A percentile compares a stretch with the other conserved stretches of the same genome.
Evolutionary conservation across 2,329 filamentous ascomycete genomes (phyloP).

Genomic region (Stemphylium beticola): DNA sequence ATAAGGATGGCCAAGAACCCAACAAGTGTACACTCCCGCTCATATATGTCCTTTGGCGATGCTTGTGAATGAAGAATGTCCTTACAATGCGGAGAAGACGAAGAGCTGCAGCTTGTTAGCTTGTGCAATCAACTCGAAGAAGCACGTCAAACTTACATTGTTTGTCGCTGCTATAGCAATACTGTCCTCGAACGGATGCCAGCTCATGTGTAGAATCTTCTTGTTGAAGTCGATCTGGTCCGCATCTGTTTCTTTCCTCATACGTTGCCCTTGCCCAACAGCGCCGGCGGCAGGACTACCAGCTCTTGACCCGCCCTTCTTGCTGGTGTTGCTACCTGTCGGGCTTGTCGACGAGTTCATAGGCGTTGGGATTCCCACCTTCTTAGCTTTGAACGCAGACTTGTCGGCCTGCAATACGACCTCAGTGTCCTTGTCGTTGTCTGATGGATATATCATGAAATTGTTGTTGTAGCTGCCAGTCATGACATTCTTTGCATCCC

Average conservation of each 20-base stretch:
- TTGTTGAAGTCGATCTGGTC: constrained; percentile 99
- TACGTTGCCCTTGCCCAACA: constrained; percentile 81
- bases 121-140: neutral
- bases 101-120: constrained; percentile 55
- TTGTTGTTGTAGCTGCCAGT: constrained; percentile 99
- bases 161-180: constrained; percentile 99
- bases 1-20: constrained; percentile 37
- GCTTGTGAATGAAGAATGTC: constrained; percentile 28
- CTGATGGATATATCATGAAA: constrained; percentile 99
- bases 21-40: constrained; percentile 37
- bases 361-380: constrained; percentile 95
- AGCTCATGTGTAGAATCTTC: constrained; percentile 99
- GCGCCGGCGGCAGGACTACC: constrained; percentile 79
- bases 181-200: constrained; percentile 99
- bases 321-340: constrained; percentile 70
- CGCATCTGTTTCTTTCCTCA: constrained; percentile 98
- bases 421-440: constrained; percentile 94
- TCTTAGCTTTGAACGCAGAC: constrained; percentile 99
- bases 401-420: constrained; percentile 98
- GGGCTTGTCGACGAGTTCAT: constrained; percentile 85
- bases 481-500: constrained; percentile 98
- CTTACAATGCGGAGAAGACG: constrained; percentile 62
- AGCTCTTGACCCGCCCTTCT: constrained; percentile 87
- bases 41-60: constrained; percentile 31
- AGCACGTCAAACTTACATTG: constrained; percentile 73